phyloP scores from a whole-genome alignment of 441 rosid genomes.

The Metrosideros polymorpha region DNA sequence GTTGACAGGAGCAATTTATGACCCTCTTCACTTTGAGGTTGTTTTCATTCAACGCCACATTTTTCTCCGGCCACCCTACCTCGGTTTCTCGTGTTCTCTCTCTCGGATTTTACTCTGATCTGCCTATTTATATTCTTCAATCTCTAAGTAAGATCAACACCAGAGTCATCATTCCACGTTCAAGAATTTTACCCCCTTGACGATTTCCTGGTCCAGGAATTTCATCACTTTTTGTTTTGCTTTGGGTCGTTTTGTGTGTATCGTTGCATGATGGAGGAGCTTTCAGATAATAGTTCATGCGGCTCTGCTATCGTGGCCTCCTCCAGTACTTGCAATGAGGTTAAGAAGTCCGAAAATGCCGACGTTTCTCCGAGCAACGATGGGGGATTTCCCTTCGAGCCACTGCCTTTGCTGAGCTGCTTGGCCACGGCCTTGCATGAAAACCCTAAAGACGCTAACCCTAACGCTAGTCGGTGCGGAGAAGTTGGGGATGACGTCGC shows the following conservation, averaged over 20 bases:
- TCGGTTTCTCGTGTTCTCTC: slow-evolving; percentile 15
- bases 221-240: not conserved
- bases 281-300: slow-evolving; percentile 3
- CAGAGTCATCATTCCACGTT: not conserved
- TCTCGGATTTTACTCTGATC: slow-evolving; percentile 1
- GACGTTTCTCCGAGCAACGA: slow-evolving; percentile 4
- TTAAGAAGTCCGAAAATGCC: not conserved
- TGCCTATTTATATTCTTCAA: not conserved
- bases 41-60: slow-evolving; percentile 60
- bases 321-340: not conserved
- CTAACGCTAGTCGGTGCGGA: not conserved
- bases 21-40: slow-evolving; percentile 33
- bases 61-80: slow-evolving; percentile 55
- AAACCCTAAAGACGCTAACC: slow-evolving; percentile 16
- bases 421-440: slow-evolving; percentile 1
- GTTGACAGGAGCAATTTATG: slow-evolving; percentile 52
- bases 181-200: not conserved
- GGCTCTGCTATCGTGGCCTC: not conserved
- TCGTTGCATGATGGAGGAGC: slow-evolving; percentile 11
- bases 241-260: not conserved
- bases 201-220: not conserved
- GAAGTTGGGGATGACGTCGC: slow-evolving; percentile 33
- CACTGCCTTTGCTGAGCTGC: slow-evolving; percentile 29
- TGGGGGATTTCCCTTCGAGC: slow-evolving; percentile 2
- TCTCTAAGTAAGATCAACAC: not conserved